These are phyloP conservation scores for Fusarium ramigenum DNA, from an alignment of 2,329 filamentous ascomycete species.

Conservation along the genomic window DNA sequence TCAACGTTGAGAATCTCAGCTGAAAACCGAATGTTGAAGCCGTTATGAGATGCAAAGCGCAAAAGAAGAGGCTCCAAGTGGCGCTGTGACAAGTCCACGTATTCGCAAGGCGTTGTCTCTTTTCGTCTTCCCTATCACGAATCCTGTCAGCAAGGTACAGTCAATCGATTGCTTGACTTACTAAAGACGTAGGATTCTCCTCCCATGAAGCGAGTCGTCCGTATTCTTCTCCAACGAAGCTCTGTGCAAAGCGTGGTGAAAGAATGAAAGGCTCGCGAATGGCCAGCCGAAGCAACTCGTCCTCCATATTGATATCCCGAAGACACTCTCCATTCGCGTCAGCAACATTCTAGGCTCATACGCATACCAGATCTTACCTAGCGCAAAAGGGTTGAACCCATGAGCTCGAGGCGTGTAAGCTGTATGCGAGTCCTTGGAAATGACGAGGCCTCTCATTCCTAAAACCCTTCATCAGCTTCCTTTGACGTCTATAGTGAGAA, in stretches of 20 bases:
- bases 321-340: not conserved
- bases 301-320: not conserved
- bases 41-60: not conserved
- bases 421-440: accelerated
- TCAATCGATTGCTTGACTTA: accelerated
- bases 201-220: not conserved
- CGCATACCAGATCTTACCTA: accelerated
- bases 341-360: accelerated
- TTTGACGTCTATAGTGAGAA: accelerated
- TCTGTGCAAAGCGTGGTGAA: not conserved
- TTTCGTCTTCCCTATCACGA: not conserved
- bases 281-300: not conserved
- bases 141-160: accelerated
- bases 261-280: not conserved
- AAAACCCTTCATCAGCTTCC: accelerated
- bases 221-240: not conserved
- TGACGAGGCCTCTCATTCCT: not conserved
- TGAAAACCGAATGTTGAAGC: not conserved
- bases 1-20: accelerated
- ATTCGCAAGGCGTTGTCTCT: not conserved
- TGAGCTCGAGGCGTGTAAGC: not conserved
- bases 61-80: not conserved
- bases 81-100: not conserved
- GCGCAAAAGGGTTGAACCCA: not conserved
- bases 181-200: accelerated